Evolutionary conservation across 805 yeast genomes (phyloP).

Genomic region (Cyberlindnera mississippiensis): DNA sequence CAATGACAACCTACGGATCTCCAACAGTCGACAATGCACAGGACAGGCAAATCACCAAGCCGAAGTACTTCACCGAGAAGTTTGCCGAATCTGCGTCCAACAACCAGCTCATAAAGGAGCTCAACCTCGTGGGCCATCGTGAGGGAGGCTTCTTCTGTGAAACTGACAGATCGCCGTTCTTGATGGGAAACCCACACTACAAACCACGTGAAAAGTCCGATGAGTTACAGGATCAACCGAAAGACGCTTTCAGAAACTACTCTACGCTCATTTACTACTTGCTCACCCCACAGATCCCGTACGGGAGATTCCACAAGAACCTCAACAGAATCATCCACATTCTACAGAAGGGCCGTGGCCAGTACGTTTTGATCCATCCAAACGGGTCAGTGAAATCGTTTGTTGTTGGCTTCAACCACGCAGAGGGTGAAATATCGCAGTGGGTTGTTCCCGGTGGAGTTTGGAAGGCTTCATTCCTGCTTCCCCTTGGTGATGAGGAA

Average conservation of each 20-base stretch:
- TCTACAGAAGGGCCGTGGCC: conserved; percentile 52
- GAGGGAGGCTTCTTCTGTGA: conserved; percentile 59
- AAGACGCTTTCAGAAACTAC: conserved; percentile 32
- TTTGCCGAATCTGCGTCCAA: conserved; percentile 22
- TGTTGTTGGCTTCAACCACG: conserved; percentile 47
- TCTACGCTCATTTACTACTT: conserved; percentile 52
- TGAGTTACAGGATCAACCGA: neutral
- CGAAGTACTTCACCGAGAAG: conserved; percentile 9
- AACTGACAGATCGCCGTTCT: conserved; percentile 48
- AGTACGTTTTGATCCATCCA: conserved; percentile 50
- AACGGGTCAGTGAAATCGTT: conserved; percentile 46
- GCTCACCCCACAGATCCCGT: conserved; percentile 45
- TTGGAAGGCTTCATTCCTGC: conserved; percentile 50
- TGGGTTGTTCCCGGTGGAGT: conserved; percentile 65
- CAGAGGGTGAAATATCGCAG: conserved; percentile 47
- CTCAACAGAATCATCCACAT: conserved; percentile 52
- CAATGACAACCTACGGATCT: conserved; percentile 3
- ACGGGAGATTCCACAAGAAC: conserved; percentile 49
- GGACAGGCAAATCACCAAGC: conserved; percentile 5
- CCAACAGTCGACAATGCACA: conserved; percentile 15
- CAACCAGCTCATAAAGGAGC: conserved; percentile 32
- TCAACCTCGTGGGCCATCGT: conserved; percentile 40
- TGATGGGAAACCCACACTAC: conserved; percentile 34
- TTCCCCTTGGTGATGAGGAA: conserved; percentile 33
- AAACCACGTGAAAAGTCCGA: neutral